phyloP scores from a whole-genome alignment of 78 protist species.

The Corallochytrium limacisporum region DNA sequence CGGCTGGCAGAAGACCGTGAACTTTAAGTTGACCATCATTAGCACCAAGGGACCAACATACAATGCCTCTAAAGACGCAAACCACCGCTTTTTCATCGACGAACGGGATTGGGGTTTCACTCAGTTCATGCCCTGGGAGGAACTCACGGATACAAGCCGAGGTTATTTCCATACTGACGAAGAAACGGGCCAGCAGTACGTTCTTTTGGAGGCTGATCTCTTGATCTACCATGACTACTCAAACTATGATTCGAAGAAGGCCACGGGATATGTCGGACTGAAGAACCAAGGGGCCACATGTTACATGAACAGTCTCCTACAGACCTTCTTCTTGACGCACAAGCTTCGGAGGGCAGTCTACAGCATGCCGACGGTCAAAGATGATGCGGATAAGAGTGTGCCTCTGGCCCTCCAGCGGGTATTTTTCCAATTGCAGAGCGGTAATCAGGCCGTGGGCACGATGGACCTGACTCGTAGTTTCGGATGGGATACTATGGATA shows the following conservation, averaged over 20 bases:
- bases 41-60: too few relatives aligned
- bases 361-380: constrained; percentile 26
- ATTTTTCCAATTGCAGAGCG: constrained; percentile 42
- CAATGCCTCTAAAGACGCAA: too few relatives aligned
- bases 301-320: constrained; percentile 70
- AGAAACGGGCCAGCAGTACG: too few relatives aligned
- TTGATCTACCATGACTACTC: too few relatives aligned
- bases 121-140: too few relatives aligned
- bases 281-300: constrained; percentile 71
- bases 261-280: constrained; percentile 56
- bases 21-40: too few relatives aligned
- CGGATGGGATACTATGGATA: constrained; percentile 84
- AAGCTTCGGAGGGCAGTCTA: constrained; percentile 35
- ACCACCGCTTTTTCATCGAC: too few relatives aligned
- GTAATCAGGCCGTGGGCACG: constrained; percentile 46
- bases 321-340: constrained; percentile 54
- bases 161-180: too few relatives aligned
- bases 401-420: constrained; percentile 54
- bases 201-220: too few relatives aligned
- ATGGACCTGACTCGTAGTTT: constrained; percentile 66
- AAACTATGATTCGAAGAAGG: constrained; percentile 35
- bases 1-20: too few relatives aligned
- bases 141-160: too few relatives aligned
- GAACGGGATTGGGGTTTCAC: too few relatives aligned
- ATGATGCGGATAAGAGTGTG: neutral